phyloP scores from a whole-genome alignment of 306 rosid genomes.

The Benincasa hispida region DNA sequence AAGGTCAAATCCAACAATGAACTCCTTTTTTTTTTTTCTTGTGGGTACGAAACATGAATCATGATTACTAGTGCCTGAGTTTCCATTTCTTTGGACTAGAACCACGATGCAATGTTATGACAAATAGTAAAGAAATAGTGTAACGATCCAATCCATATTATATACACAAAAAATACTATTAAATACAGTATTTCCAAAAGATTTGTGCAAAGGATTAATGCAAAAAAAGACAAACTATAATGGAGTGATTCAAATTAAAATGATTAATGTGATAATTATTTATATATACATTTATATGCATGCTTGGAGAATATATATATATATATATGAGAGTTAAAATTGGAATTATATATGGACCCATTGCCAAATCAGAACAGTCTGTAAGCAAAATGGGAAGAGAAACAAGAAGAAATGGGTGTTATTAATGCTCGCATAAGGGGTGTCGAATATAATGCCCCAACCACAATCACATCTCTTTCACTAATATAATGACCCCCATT shows the following conservation, averaged over 20 bases:
- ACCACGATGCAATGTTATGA: background rate
- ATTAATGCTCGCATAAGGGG: slow-evolving; percentile 3
- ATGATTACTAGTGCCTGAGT: background rate
- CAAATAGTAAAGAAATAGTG: background rate
- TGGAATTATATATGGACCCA: background rate
- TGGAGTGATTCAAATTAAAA: too few species aligned
- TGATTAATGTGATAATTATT: too few species aligned
- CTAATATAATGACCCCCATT: background rate
- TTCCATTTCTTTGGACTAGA: background rate
- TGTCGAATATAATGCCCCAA: background rate
- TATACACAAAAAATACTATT: too few species aligned
- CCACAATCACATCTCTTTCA: background rate
- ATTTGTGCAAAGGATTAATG: too few species aligned
- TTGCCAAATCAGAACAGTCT: slow-evolving; percentile 5
- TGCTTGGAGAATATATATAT: too few species aligned
- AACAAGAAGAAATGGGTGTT: slow-evolving; percentile 1
- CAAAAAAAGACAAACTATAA: too few species aligned
- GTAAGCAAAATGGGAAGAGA: background rate
- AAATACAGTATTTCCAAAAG: too few species aligned
- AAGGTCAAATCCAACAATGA: too few species aligned
- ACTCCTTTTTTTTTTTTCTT: too few species aligned
- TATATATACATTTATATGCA: too few species aligned
- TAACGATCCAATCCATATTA: background rate
- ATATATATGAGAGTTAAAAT: background rate
- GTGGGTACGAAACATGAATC: background rate